Conservation (phyloP, 2,329 filamentous ascomycete species). For the Aspergillus clavatus region DNA sequence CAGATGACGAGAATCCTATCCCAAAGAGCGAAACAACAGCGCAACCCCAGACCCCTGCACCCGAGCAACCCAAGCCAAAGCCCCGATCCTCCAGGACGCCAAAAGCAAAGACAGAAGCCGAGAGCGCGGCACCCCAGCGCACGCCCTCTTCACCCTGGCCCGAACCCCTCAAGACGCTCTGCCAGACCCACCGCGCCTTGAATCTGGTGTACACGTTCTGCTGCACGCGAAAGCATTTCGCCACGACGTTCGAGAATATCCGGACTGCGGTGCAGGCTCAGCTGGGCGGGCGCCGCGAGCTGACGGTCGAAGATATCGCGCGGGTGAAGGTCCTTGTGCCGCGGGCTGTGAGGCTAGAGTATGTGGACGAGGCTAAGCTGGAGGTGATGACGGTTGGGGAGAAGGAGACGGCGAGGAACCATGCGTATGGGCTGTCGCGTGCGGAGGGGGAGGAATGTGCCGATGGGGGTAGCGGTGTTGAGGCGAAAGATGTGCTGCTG, state of each 20-base stretch:
- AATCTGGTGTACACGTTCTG: slow-evolving; percentile 95
- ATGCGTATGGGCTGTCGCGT: slow-evolving; percentile 52
- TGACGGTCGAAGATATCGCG: slow-evolving; percentile 75
- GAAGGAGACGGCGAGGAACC: slow-evolving; percentile 49
- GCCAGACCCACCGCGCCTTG: slow-evolving; percentile 73
- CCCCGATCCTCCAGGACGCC: slow-evolving; percentile 6
- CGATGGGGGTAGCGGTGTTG: slow-evolving; percentile 33
- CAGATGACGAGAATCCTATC: too few species aligned
- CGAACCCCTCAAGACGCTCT: slow-evolving; percentile 64
- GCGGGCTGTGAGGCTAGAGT: slow-evolving; percentile 72
- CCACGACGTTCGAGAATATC: slow-evolving; percentile 87
- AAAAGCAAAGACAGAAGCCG: slow-evolving; percentile 1
- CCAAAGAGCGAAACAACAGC: neutral
- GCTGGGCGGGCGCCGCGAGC: slow-evolving; percentile 55
- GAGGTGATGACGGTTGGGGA: slow-evolving; percentile 66
- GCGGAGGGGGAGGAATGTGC: slow-evolving; percentile 26
- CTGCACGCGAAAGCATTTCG: slow-evolving; percentile 83
- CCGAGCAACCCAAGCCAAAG: slow-evolving; percentile 3
- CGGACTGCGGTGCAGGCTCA: slow-evolving; percentile 79
- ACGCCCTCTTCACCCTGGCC: slow-evolving; percentile 62
- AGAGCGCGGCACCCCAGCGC: slow-evolving; percentile 10
- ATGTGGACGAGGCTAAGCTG: slow-evolving; percentile 78
- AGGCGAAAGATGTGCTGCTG: slow-evolving; percentile 64
- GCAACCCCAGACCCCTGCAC: neutral
- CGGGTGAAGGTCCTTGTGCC: slow-evolving; percentile 74